Evolutionary conservation across 148 eudicot species (phyloP).

Genomic region (Dysphania ambrosioides): DNA sequence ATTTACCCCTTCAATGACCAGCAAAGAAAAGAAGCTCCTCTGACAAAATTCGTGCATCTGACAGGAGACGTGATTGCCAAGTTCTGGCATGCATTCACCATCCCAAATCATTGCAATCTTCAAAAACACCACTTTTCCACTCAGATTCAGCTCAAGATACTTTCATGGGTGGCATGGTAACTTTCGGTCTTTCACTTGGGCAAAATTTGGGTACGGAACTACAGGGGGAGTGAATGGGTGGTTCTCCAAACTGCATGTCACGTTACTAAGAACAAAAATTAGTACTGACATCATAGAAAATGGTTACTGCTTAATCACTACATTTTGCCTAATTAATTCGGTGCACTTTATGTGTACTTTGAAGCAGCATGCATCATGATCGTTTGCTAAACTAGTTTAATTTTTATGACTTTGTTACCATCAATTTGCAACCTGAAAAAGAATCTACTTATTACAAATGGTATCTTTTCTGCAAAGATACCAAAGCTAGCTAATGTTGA

Average conservation of each 20-base stretch:
- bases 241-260: neutral
- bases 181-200: no score
- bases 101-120: no score
- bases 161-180: no score
- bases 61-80: no score
- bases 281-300: neutral
- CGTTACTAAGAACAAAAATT: neutral
- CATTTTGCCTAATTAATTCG: slow-evolving; percentile 2
- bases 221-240: no score
- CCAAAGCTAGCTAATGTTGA: neutral
- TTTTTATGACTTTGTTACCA: neutral
- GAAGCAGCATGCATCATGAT: neutral
- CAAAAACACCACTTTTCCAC: no score
- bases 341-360: neutral
- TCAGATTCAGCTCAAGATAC: no score
- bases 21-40: no score
- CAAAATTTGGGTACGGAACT: no score
- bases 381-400: neutral
- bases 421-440: neutral
- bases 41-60: no score
- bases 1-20: no score
- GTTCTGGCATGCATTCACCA: no score
- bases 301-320: slow-evolving; percentile 7
- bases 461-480: neutral
- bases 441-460: neutral